These are phyloP conservation scores for Pythium brassicae DNA, from an alignment of 352 stramenopile species.

Conservation along the genomic window DNA sequence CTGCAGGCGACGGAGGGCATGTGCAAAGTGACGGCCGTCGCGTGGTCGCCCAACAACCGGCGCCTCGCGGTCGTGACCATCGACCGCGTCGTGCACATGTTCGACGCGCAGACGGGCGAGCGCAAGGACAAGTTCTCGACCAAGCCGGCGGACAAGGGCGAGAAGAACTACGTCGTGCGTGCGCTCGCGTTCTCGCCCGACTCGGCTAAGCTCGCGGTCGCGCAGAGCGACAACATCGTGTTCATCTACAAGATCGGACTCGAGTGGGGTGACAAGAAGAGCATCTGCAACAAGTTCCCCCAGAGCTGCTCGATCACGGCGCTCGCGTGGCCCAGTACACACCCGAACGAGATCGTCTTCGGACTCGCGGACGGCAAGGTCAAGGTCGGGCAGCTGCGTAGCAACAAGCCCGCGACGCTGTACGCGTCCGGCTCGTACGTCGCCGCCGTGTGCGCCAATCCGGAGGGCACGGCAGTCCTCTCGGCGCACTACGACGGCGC, in stretches of 20 bases:
- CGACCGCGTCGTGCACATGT: slow-evolving; percentile 91
- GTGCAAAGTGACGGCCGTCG: slow-evolving; percentile 90
- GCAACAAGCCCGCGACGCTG: slow-evolving; percentile 90
- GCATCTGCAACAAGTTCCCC: slow-evolving; percentile 95
- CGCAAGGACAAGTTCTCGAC: slow-evolving; percentile 95
- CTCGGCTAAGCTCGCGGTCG: slow-evolving; percentile 92
- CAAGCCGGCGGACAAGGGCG: slow-evolving; percentile 91
- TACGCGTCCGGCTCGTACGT: slow-evolving; percentile 87
- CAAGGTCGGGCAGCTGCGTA: slow-evolving; percentile 90
- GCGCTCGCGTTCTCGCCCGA: slow-evolving; percentile 91
- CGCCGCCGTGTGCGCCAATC: slow-evolving; percentile 78
- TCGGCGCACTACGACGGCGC: slow-evolving; percentile 90
- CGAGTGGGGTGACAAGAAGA: slow-evolving; percentile 95
- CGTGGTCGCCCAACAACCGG: slow-evolving; percentile 92
- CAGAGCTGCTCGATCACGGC: slow-evolving; percentile 81
- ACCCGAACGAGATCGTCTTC: slow-evolving; percentile 94
- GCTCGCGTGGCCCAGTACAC: slow-evolving; percentile 87
- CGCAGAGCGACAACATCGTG: slow-evolving; percentile 95
- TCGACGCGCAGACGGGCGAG: slow-evolving; percentile 90
- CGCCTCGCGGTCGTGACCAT: slow-evolving; percentile 91
- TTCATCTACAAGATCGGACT: slow-evolving; percentile 96
- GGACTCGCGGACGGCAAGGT: slow-evolving; percentile 92
- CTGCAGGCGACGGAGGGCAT: slow-evolving; percentile 88
- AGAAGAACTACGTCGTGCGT: slow-evolving; percentile 94
- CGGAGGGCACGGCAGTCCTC: slow-evolving; percentile 84